Conservation (phyloP, 768 basidiomycete species). For the Boletales sp. region DNA sequence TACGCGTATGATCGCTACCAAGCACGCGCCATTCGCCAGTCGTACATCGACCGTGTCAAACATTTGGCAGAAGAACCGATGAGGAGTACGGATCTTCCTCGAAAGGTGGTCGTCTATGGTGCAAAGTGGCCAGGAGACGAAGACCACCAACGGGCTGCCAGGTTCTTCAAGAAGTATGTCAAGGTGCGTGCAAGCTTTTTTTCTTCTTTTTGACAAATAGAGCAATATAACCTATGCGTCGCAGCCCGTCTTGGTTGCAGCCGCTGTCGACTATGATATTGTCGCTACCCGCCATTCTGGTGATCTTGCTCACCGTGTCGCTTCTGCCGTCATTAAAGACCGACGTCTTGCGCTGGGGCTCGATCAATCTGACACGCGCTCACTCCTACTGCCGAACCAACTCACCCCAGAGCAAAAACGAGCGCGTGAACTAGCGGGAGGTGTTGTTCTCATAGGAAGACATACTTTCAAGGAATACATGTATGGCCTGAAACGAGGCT, state of each 20-base stretch:
- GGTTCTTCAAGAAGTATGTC: slow-evolving; percentile 94
- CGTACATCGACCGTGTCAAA: slow-evolving; percentile 78
- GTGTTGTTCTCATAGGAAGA: slow-evolving; percentile 81
- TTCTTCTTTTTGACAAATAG: neutral
- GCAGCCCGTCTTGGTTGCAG: slow-evolving; percentile 91
- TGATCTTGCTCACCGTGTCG: slow-evolving; percentile 74
- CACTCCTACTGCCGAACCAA: slow-evolving; percentile 50
- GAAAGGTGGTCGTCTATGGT: slow-evolving; percentile 84
- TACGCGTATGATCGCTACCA: slow-evolving; percentile 86
- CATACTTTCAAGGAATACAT: slow-evolving; percentile 94
- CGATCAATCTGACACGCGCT: slow-evolving; percentile 44
- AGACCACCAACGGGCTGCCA: slow-evolving; percentile 78
- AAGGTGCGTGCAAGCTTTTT: slow-evolving; percentile 59
- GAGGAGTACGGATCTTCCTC: slow-evolving; percentile 59
- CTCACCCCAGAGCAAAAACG: slow-evolving; percentile 50
- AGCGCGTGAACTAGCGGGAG: slow-evolving; percentile 70
- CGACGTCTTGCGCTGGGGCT: slow-evolving; percentile 67
- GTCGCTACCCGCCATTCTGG: slow-evolving; percentile 80
- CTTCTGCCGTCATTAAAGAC: slow-evolving; percentile 66
- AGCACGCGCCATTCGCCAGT: slow-evolving; percentile 72
- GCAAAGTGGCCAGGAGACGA: slow-evolving; percentile 95
- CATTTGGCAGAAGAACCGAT: slow-evolving; percentile 69
- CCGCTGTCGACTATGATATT: slow-evolving; percentile 90
- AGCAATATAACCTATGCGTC: slow-evolving; percentile 2
- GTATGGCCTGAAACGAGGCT: slow-evolving; percentile 81